These are phyloP conservation scores for Agaricus subrufescens DNA, from an alignment of 768 basidiomycete species.

Conservation along the genomic window DNA sequence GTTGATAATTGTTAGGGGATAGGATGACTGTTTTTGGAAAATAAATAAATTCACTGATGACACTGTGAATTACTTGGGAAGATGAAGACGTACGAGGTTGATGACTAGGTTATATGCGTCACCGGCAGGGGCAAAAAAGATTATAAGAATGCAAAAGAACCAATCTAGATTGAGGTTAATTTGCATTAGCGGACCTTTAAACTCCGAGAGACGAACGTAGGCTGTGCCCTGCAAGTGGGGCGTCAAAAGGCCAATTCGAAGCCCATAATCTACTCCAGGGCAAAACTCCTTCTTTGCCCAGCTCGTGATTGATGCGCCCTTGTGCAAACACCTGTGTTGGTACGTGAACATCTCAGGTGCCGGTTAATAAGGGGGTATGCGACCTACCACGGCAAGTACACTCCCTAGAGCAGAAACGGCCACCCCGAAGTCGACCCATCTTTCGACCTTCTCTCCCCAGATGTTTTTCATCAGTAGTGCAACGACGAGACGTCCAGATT, in stretches of 20 bases:
- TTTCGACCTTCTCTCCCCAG: conserved; percentile 42
- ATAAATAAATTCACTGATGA: neutral
- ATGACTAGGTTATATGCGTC: conserved; percentile 59
- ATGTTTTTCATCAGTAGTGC: conserved; percentile 53
- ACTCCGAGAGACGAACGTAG: conserved; percentile 34
- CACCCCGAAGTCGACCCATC: conserved; percentile 24
- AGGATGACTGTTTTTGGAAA: no score
- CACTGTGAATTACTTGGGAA: no score
- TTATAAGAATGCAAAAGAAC: conserved; percentile 22
- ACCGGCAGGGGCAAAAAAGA: conserved; percentile 42
- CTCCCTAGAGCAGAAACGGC: conserved; percentile 51
- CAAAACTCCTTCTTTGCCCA: conserved; percentile 52
- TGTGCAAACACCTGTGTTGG: conserved; percentile 16
- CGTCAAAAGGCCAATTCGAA: conserved; percentile 50
- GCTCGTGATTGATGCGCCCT: conserved; percentile 47
- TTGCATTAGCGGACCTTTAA: neutral
- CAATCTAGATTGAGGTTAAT: conserved; percentile 17
- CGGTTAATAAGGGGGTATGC: no score
- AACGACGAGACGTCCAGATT: conserved; percentile 47
- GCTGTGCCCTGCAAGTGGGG: conserved; percentile 48
- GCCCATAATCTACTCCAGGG: conserved; percentile 53
- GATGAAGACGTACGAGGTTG: conserved; percentile 33
- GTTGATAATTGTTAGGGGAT: conserved; percentile 42
- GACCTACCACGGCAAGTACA: conserved; percentile 37
- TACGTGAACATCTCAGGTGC: no score